These are phyloP conservation scores for Berberis thunbergii DNA, from an alignment of 164 flowering plant species.

Conservation along the genomic window DNA sequence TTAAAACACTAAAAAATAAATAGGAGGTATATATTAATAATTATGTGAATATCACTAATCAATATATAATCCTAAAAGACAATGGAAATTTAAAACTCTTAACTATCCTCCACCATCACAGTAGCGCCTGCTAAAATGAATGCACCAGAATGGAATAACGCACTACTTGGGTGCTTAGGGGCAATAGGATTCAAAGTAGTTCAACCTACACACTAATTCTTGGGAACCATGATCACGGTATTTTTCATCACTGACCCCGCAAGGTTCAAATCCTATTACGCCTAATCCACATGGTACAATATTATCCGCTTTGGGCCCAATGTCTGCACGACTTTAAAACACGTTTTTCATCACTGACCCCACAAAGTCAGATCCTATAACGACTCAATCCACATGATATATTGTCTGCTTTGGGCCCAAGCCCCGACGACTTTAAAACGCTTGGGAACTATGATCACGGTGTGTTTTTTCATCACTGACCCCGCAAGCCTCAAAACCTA, in stretches of 20 bases:
- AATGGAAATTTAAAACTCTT: background rate
- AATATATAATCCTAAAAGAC: background rate
- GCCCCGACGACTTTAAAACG: background rate
- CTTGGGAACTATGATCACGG: slow-evolving; percentile 23
- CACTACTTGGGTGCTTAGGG: slow-evolving; percentile 27
- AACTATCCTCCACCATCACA: slow-evolving; percentile 17
- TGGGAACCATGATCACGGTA: too few species aligned
- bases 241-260: too few species aligned
- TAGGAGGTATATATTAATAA: too few species aligned
- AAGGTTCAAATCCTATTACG: too few species aligned
- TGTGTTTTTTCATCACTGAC: slow-evolving; percentile 20
- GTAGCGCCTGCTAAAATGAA: slow-evolving; percentile 28
- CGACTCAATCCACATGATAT: too few species aligned
- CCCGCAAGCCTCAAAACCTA: slow-evolving; percentile 1
- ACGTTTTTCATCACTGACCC: too few species aligned
- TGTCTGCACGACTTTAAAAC: too few species aligned
- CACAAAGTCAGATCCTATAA: too few species aligned
- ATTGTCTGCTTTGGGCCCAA: too few species aligned
- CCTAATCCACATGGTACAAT: too few species aligned
- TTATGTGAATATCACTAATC: background rate
- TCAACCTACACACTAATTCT: slow-evolving; percentile 29
- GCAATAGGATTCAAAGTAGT: slow-evolving; percentile 26
- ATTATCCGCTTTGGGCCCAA: too few species aligned
- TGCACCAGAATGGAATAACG: slow-evolving; percentile 29
- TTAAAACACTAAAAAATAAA: too few species aligned